Conservation (phyloP, 495 filamentous ascomycete genomes). For the Neurospora tetraspora region DNA sequence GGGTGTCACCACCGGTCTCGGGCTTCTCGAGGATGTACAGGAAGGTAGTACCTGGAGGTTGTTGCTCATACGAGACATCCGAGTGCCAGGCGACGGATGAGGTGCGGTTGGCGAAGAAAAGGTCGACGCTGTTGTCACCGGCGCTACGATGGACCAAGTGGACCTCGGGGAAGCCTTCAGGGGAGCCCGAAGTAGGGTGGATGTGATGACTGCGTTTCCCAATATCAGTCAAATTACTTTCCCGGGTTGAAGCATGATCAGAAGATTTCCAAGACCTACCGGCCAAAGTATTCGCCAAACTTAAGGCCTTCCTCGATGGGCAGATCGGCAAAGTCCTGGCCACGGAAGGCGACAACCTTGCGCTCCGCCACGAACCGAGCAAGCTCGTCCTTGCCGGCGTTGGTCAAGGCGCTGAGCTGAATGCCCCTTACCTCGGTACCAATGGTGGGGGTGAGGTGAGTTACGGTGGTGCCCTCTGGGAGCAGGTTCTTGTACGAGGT, state of each 20-base stretch:
- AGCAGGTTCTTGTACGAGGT: constrained; percentile 58
- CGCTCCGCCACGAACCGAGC: constrained; percentile 68
- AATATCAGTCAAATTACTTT: neutral
- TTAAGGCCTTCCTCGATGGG: constrained; percentile 58
- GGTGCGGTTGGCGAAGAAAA: constrained; percentile 51
- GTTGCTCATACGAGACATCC: constrained; percentile 72
- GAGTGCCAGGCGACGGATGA: constrained; percentile 57
- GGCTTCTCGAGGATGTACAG: constrained; percentile 70
- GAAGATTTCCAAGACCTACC: constrained; percentile 12
- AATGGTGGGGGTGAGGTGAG: constrained; percentile 60
- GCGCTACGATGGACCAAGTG: constrained; percentile 71
- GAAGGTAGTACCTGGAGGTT: constrained; percentile 81
- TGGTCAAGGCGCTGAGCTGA: constrained; percentile 58
- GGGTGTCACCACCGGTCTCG: constrained; percentile 67
- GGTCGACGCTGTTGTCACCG: constrained; percentile 45
- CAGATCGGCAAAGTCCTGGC: constrained; percentile 70
- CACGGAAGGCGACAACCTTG: constrained; percentile 72
- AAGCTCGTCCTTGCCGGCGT: constrained; percentile 68
- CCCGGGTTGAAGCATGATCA: neutral
- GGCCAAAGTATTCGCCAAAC: constrained; percentile 71
- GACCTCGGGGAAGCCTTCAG: constrained; percentile 60
- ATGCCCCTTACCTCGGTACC: constrained; percentile 69
- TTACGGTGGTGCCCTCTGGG: constrained; percentile 34
- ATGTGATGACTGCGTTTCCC: constrained; percentile 51
- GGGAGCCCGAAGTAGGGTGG: constrained; percentile 66